Conservation (phyloP, 139 green algal genomes). For the Coccomyxa sp. region DNA sequence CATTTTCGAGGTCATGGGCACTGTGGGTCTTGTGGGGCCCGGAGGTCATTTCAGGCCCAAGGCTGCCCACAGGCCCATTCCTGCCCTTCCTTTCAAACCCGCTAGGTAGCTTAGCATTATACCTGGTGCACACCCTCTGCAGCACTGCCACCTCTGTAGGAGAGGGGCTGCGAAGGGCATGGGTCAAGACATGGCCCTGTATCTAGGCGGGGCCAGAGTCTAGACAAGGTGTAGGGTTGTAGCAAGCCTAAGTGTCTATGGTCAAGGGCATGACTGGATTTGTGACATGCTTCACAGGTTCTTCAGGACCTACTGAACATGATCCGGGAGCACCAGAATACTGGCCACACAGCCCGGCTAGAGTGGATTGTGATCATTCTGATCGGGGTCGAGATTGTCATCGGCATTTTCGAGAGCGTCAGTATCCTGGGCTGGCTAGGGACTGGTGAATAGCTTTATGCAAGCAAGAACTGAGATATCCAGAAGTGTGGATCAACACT, state of each 20-base stretch:
- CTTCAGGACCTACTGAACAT: conserved; percentile 83
- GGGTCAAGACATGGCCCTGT: no score
- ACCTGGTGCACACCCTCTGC: background rate
- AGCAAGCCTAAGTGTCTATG: background rate
- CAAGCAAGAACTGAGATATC: no score
- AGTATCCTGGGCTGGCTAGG: conserved; percentile 35
- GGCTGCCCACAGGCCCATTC: background rate
- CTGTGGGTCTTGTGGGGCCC: conserved; percentile 26
- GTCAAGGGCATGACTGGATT: background rate
- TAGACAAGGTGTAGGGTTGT: background rate
- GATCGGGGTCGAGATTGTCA: conserved; percentile 44
- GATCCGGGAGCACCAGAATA: conserved; percentile 62
- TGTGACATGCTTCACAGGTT: conserved; percentile 30
- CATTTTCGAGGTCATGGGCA: conserved; percentile 33
- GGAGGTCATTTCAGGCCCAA: background rate
- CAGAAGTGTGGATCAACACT: no score
- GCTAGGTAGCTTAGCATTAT: background rate
- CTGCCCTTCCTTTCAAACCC: background rate
- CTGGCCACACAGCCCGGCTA: conserved; percentile 51
- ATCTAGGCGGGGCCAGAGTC: background rate
- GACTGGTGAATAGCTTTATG: background rate
- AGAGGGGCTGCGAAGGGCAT: no score
- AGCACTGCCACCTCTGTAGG: background rate
- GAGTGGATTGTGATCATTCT: conserved; percentile 71
- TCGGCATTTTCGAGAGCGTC: conserved; percentile 51